Conservation (phyloP, 2,329 filamentous ascomycete species). For the Nothopassalora personata region DNA sequence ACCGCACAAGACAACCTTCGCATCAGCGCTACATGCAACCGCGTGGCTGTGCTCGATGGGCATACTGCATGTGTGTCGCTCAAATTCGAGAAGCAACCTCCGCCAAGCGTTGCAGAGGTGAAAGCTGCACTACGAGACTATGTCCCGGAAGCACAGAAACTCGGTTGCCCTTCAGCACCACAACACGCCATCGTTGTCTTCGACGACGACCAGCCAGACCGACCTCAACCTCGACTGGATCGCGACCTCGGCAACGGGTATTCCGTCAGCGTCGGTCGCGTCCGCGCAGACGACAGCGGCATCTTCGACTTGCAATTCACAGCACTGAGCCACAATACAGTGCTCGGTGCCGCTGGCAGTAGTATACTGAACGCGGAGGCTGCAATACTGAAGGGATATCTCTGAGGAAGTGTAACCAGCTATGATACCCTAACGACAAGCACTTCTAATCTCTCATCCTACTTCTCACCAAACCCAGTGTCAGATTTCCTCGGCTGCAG, state of each 20-base stretch:
- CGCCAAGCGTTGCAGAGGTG: constrained; percentile 70
- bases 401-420: background rate
- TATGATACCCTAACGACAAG: too few species aligned
- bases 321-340: constrained; percentile 82
- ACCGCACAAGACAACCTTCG: constrained; percentile 67
- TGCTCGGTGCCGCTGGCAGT: constrained; percentile 93
- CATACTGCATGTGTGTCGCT: constrained; percentile 93
- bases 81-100: constrained; percentile 68
- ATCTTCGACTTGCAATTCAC: constrained; percentile 96
- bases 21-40: constrained; percentile 84
- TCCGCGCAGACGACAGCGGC: constrained; percentile 78
- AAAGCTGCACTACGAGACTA: constrained; percentile 76
- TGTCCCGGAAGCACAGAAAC: constrained; percentile 69
- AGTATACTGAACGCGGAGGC: constrained; percentile 94
- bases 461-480: background rate
- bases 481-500: too few species aligned
- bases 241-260: constrained; percentile 81
- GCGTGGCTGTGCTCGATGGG: constrained; percentile 90
- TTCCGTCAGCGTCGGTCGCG: constrained; percentile 81
- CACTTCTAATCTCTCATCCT: background rate
- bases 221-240: constrained; percentile 87
- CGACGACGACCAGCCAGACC: constrained; percentile 66
- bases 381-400: constrained; percentile 78
- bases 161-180: constrained; percentile 86
- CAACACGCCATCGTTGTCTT: constrained; percentile 76